These are phyloP conservation scores for Cruciata laevipes DNA, from an alignment of 257 asterid species.

Conservation along the genomic window DNA sequence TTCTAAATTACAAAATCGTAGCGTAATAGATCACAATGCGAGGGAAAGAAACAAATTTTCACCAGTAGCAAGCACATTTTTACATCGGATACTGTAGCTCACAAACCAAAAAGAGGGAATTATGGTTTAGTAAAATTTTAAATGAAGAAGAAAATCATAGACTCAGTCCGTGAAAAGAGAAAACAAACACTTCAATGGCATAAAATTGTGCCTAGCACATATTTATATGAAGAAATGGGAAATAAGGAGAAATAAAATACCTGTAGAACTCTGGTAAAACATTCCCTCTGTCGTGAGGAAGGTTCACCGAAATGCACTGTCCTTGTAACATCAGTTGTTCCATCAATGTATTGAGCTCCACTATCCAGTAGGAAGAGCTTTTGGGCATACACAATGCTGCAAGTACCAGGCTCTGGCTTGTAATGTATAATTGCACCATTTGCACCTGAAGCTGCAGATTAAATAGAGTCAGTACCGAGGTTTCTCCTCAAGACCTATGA, in stretches of 20 bases:
- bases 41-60: constrained; percentile 1
- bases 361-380: constrained; percentile 90
- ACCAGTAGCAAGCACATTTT: neutral
- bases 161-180: neutral
- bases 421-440: constrained; percentile 97
- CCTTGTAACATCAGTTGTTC: constrained; percentile 92
- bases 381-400: constrained; percentile 63
- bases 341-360: constrained; percentile 93
- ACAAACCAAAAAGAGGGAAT: neutral
- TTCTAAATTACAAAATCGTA: neutral
- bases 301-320: constrained; percentile 95
- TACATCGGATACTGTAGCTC: neutral
- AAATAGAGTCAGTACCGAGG: constrained; percentile 1
- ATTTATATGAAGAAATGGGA: neutral
- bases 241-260: constrained; percentile 21
- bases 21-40: neutral
- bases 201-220: neutral
- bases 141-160: neutral
- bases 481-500: neutral
- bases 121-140: neutral
- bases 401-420: constrained; percentile 69
- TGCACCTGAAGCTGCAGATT: constrained; percentile 75
- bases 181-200: neutral
- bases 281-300: constrained; percentile 75
- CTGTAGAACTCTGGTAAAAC: constrained; percentile 94